Conservation (phyloP, 129 eudicot genomes). For the Kitagawia praeruptora region DNA sequence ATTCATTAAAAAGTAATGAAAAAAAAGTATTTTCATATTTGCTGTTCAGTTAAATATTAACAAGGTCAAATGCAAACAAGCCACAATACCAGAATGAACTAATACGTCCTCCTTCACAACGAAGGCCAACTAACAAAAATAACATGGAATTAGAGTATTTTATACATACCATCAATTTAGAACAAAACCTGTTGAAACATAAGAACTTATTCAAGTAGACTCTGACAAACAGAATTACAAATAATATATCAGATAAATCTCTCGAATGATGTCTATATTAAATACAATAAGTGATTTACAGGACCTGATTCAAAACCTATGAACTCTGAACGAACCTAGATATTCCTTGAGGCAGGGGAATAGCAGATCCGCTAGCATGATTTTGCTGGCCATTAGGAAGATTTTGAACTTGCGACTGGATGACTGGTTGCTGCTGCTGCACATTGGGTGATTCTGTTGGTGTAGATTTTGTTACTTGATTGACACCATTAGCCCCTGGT, state of each 20-base stretch:
- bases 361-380: slow-evolving; percentile 56
- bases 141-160: slow-evolving; percentile 7
- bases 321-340: slow-evolving; percentile 90
- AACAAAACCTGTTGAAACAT: slow-evolving; percentile 16
- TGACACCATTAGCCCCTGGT: slow-evolving; percentile 46
- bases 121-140: neutral
- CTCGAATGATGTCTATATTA: slow-evolving; percentile 26
- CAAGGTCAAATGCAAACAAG: neutral
- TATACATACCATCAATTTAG: slow-evolving; percentile 18
- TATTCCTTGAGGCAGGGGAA: slow-evolving; percentile 93
- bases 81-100: neutral
- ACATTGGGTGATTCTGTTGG: slow-evolving; percentile 43
- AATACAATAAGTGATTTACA: slow-evolving; percentile 36
- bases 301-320: slow-evolving; percentile 50
- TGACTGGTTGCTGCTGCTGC: slow-evolving; percentile 47
- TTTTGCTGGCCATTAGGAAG: slow-evolving; percentile 42
- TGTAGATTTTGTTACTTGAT: slow-evolving; percentile 45
- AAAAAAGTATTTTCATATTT: neutral
- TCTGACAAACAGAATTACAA: slow-evolving; percentile 32
- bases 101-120: slow-evolving; percentile 5
- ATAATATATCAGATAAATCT: slow-evolving; percentile 25
- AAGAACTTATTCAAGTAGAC: slow-evolving; percentile 13
- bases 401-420: slow-evolving; percentile 62
- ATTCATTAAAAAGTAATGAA: neutral
- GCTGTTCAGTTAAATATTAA: neutral